A percentile compares a stretch with the other conserved stretches of the same genome.
phyloP scores from a whole-genome alignment of 2,329 filamentous ascomycete species.

The Hypoxylon sp. region DNA sequence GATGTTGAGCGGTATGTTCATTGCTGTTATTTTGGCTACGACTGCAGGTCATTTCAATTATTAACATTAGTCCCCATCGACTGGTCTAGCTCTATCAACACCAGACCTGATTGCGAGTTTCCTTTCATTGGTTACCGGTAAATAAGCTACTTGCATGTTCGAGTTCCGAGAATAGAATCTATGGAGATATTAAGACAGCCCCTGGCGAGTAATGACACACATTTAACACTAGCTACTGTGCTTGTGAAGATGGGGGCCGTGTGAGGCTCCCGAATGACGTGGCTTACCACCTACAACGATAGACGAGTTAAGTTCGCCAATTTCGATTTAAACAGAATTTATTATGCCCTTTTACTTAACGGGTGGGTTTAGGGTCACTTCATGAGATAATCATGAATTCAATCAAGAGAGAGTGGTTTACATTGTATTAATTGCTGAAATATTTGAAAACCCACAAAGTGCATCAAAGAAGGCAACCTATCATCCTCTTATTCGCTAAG shows the following conservation, averaged over 20 bases:
- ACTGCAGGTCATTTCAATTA: too few species aligned
- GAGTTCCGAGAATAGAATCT: background rate
- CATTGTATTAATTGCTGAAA: background rate
- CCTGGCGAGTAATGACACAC: background rate
- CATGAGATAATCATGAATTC: background rate
- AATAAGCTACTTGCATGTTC: background rate
- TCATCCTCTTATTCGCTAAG: background rate
- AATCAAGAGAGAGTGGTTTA: background rate
- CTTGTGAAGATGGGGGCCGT: background rate
- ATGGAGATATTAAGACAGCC: background rate
- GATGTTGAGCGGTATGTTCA: too few species aligned
- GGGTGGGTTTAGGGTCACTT: background rate
- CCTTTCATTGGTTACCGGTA: background rate
- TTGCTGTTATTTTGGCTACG: too few species aligned
- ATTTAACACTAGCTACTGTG: background rate
- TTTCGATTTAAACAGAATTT: background rate
- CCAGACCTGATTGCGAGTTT: background rate
- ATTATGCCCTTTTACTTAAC: background rate
- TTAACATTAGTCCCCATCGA: too few species aligned
- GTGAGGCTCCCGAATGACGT: background rate
- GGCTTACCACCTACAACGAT: background rate
- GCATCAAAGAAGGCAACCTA: background rate
- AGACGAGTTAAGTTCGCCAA: background rate
- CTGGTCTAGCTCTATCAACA: background rate
- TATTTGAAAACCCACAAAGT: background rate